Base-by-base conservation (phyloP, 2,329 filamentous ascomycete genomes). In the Rhynchosporium agropyri region DNA sequence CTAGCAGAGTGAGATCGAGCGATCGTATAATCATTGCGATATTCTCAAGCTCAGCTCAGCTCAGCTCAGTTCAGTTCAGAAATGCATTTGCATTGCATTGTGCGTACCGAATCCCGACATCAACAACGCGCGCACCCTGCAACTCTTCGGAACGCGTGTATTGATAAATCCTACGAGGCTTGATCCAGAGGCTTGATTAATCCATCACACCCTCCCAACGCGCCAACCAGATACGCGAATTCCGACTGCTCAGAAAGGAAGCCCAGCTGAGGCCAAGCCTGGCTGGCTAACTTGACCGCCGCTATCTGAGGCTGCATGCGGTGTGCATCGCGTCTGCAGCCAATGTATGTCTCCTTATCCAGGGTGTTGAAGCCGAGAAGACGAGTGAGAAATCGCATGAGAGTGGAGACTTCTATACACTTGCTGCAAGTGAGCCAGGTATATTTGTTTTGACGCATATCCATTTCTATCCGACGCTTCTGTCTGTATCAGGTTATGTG, bases 191-290 rank as follows among this genome's bases (percentile, higher is more conserved):
- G 26, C 46, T 49, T 49, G 26, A 20, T 49, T 49, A 28, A 49
- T 49, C 26, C 26, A 53, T n/a, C 50, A 42, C 51, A 42, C 51
- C 51, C 38, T 42, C 28, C 5, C 51, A 42, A 20, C 20, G 36
- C 51, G 51, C 51, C 51, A 54, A 54, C 36, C 33, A 54, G 51
- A 54, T 54, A 42, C 36, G 51, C 51, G 51, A 54, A 20, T 54
- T 28, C 28, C 40, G 33, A 53, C 49, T 38, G 49, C 49, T 46
- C 43, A 12, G 10, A 12, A 43, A 15, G 4, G 1, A 8, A 46
- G 46, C 46, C 38, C 50, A 54, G 51, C 36, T 29, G 33, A 26
- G 15, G 50, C 9, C 29, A 51, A 29, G n/a, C 1, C 2, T n/a
- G 26, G 13, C 31, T 53, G 9, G 26, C 50, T 40, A 33, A 40